Conservation (phyloP, 2,329 filamentous ascomycete genomes). For the Byssochlamys sp. region DNA sequence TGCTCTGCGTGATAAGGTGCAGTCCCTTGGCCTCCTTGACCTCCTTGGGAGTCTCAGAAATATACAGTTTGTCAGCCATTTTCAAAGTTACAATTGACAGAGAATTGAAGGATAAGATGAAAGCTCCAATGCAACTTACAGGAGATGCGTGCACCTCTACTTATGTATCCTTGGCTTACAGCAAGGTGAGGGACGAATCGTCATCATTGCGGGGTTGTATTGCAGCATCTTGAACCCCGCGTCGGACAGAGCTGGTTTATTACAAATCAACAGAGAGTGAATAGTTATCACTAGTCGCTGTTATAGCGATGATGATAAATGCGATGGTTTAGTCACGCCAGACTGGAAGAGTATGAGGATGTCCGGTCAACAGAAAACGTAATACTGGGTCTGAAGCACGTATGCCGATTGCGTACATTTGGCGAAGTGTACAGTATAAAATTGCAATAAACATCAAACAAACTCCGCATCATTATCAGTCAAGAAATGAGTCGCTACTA, state of each 20-base stretch:
- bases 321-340: too few relatives aligned
- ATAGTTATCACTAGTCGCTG: too few relatives aligned
- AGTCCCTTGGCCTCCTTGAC: constrained; percentile 28
- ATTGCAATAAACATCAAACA: too few relatives aligned
- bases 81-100: not conserved
- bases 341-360: too few relatives aligned
- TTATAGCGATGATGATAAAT: too few relatives aligned
- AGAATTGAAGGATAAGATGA: not conserved
- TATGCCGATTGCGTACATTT: too few relatives aligned
- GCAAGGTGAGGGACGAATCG: not conserved
- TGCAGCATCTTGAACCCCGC: not conserved
- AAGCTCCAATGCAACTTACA: not conserved
- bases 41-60: not conserved
- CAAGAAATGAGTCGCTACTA: too few relatives aligned
- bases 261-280: not conserved
- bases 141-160: not conserved
- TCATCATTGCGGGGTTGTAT: not conserved
- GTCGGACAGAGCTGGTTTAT: not conserved
- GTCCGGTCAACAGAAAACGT: too few relatives aligned
- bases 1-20: constrained; percentile 43
- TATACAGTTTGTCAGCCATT: not conserved
- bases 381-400: too few relatives aligned
- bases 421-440: too few relatives aligned
- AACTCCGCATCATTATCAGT: too few relatives aligned
- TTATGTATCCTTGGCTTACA: not conserved